Evolutionary conservation across 371 early-diverging fungal species (phyloP).

Genomic region (Circinella umbellata): DNA sequence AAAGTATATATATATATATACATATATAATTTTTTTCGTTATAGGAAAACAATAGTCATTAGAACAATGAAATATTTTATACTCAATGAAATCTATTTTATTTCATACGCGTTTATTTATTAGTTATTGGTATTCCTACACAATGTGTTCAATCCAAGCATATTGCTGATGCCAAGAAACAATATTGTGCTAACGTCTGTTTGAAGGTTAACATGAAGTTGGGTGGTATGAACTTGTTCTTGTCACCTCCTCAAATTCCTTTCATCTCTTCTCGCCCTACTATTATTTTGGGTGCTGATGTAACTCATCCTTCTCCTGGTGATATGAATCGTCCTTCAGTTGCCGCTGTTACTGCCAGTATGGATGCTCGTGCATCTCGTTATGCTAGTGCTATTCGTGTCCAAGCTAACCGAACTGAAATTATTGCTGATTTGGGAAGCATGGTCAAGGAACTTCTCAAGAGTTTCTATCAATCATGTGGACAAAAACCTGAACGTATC

Average conservation of each 20-base stretch:
- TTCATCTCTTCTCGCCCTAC: conserved; percentile 80
- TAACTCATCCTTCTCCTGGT: conserved; percentile 84
- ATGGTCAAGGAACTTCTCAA: conserved; percentile 88
- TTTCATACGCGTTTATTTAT: too few species aligned
- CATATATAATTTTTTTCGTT: background rate
- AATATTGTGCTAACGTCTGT: conserved; percentile 76
- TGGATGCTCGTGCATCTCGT: conserved; percentile 85
- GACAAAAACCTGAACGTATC: conserved; percentile 84
- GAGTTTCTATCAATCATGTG: conserved; percentile 77
- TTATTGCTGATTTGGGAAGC: conserved; percentile 81
- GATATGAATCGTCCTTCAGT: conserved; percentile 66
- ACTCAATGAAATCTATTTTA: too few species aligned
- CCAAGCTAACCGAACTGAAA: conserved; percentile 87
- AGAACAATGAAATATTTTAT: too few species aligned
- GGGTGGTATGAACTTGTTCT: conserved; percentile 78
- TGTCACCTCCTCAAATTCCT: conserved; percentile 56
- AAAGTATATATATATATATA: too few species aligned
- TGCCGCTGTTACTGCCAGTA: conserved; percentile 85
- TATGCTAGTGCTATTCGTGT: conserved; percentile 85
- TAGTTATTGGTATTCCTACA: conserved; percentile 83
- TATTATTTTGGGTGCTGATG: conserved; percentile 95
- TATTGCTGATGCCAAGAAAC: conserved; percentile 57
- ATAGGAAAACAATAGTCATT: too few species aligned
- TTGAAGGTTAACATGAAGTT: conserved; percentile 91
- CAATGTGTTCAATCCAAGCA: conserved; percentile 90